Percentiles rank a stretch among this genome's conserved stretches.
Evolutionary conservation across 1,284 basidiomycete genomes (phyloP).

Genomic region (Pholiota adiposa): DNA sequence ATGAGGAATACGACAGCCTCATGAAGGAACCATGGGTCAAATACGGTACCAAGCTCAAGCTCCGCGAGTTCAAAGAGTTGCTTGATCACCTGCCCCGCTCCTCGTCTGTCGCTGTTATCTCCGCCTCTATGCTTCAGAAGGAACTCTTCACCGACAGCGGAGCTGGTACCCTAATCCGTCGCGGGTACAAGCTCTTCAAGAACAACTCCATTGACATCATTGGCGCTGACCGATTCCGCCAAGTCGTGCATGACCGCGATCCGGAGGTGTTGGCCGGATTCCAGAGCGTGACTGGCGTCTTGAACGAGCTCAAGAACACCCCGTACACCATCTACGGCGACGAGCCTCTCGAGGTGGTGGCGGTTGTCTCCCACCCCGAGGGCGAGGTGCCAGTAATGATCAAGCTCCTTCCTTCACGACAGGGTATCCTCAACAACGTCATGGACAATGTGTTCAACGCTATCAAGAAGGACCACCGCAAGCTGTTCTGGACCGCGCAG

Average conservation of each 20-base stretch:
- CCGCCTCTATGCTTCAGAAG: conserved; percentile 91
- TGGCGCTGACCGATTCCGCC: conserved; percentile 91
- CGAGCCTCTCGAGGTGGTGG: conserved; percentile 95
- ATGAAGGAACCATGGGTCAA: conserved; percentile 99
- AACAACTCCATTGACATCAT: conserved; percentile 82
- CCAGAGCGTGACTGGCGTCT: conserved; percentile 89
- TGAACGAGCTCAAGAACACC: conserved; percentile 78
- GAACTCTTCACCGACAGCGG: conserved; percentile 99
- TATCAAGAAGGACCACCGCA: conserved; percentile 93
- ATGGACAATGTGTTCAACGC: conserved; percentile 97
- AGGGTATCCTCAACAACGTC: conserved; percentile 92
- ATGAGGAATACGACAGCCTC: conserved; percentile 97
- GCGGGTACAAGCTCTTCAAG: conserved; percentile 98
- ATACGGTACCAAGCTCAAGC: conserved; percentile 98
- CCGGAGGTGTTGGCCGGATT: conserved; percentile 87
- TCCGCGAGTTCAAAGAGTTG: conserved; percentile 99
- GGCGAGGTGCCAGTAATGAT: conserved; percentile 92
- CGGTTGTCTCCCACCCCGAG: conserved; percentile 91
- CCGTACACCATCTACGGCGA: conserved; percentile 98
- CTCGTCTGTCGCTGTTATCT: conserved; percentile 98
- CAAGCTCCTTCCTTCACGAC: conserved; percentile 88
- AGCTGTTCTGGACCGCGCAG: conserved; percentile 96
- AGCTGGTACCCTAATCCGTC: conserved; percentile 95
- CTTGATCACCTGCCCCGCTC: conserved; percentile 98
- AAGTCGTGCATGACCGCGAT: conserved; percentile 93